These are phyloP conservation scores for Wallacemonas sp. DNA, from an alignment of 208 protist species.

Conservation along the genomic window DNA sequence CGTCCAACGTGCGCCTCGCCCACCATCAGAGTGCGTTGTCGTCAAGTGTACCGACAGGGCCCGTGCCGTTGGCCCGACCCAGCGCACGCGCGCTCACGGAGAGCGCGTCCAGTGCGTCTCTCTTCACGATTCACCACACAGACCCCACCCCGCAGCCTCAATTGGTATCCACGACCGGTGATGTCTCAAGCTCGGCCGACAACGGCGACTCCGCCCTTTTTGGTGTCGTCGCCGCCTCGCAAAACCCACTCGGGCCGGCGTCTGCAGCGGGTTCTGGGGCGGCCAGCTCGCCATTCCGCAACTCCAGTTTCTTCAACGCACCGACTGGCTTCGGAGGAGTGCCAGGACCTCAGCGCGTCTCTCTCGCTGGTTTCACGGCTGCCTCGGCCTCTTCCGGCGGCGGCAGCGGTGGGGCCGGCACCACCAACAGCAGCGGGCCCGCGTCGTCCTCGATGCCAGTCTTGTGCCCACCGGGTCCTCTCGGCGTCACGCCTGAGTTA, in stretches of 20 bases:
- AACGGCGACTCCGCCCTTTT: background rate
- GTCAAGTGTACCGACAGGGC: too few relatives aligned
- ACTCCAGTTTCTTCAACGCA: constrained; percentile 23
- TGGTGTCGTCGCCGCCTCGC: background rate
- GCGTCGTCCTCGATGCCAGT: background rate
- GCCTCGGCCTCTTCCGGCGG: background rate
- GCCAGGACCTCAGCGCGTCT: constrained; percentile 3
- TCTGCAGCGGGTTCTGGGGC: background rate
- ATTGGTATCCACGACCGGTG: too few relatives aligned
- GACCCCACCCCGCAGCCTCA: too few relatives aligned
- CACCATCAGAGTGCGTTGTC: too few relatives aligned
- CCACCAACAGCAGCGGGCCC: too few relatives aligned
- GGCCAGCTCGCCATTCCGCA: constrained; percentile 12
- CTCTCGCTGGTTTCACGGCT: constrained; percentile 13
- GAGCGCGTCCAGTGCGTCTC: too few relatives aligned
- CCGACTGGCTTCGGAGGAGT: background rate
- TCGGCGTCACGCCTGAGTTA: background rate
- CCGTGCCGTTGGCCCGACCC: too few relatives aligned
- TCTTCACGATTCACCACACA: too few relatives aligned
- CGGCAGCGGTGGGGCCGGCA: too few relatives aligned
- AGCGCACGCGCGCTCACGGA: too few relatives aligned
- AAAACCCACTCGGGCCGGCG: too few relatives aligned
- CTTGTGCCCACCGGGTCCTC: background rate
- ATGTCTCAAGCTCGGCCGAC: background rate
- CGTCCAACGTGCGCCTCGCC: constrained; percentile 11